A percentile compares a stretch with the other conserved stretches of the same genome.
Evolutionary conservation across 352 stramenopile genomes (phyloP).

Genomic region (Phytopythium mirpurense): DNA sequence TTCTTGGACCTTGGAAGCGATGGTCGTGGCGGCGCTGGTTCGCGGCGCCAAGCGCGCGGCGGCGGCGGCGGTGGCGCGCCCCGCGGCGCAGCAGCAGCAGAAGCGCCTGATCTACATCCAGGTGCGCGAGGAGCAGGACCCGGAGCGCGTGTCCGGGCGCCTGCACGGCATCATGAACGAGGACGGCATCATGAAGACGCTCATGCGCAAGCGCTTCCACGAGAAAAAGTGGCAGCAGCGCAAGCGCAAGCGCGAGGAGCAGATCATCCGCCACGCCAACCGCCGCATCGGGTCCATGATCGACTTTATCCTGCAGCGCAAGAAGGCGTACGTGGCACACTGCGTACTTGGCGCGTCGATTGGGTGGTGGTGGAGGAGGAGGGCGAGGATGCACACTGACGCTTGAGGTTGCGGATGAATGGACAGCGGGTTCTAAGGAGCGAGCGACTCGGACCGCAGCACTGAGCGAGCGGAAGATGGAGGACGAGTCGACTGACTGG

Average conservation of each 20-base stretch:
- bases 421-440: slow-evolving; percentile 16
- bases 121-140: slow-evolving; percentile 43
- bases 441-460: no score
- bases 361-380: no score
- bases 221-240: slow-evolving; percentile 83
- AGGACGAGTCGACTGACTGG: not conserved
- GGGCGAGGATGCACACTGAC: no score
- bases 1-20: no score
- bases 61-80: slow-evolving; percentile 14
- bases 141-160: slow-evolving; percentile 41
- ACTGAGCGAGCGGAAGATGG: not conserved
- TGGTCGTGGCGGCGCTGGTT: slow-evolving; percentile 31
- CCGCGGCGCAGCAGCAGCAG: slow-evolving; percentile 5
- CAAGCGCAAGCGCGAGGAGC: slow-evolving; percentile 76
- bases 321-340: slow-evolving; percentile 65
- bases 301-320: slow-evolving; percentile 77
- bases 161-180: slow-evolving; percentile 71
- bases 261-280: slow-evolving; percentile 77
- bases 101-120: slow-evolving; percentile 50
- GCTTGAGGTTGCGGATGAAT: not conserved
- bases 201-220: slow-evolving; percentile 68
- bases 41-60: slow-evolving; percentile 15
- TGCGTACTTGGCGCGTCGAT: no score
- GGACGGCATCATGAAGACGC: slow-evolving; percentile 71
- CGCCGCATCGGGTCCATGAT: slow-evolving; percentile 80